A percentile compares a stretch with the other conserved stretches of the same genome.
Conservation (phyloP, 306 rosid genomes). For the Citrullus amarus region DNA sequence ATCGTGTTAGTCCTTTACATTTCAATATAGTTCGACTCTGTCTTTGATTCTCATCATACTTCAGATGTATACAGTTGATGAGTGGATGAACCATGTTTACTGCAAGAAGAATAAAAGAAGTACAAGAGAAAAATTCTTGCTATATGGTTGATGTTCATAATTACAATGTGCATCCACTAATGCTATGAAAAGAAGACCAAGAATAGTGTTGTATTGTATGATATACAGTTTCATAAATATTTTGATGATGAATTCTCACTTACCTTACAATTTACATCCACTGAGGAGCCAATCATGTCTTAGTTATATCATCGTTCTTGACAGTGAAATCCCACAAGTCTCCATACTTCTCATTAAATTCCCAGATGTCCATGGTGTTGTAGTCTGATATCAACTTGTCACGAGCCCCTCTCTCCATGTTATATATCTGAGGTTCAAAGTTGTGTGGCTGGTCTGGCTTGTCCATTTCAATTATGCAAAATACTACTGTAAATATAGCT, state of each 20-base stretch:
- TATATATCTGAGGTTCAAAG: slow-evolving; percentile 93
- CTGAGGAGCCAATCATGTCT: slow-evolving; percentile 25
- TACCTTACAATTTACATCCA: background rate
- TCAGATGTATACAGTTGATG: no score
- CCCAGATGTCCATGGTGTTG: slow-evolving; percentile 88
- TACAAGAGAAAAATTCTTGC: background rate
- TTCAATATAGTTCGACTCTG: no score
- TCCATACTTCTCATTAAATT: slow-evolving; percentile 80
- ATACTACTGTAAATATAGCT: slow-evolving; percentile 53
- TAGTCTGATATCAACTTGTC: slow-evolving; percentile 89
- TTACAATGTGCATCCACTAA: background rate
- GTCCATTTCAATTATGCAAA: slow-evolving; percentile 92
- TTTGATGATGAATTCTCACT: background rate
- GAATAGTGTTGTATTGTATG: slow-evolving; percentile 4
- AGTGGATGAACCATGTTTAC: background rate
- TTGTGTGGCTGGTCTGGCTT: slow-evolving; percentile 88
- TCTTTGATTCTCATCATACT: no score
- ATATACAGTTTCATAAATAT: background rate
- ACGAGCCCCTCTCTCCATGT: slow-evolving; percentile 83
- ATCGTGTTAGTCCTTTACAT: no score
- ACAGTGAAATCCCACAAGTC: slow-evolving; percentile 93
- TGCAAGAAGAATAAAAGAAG: background rate
- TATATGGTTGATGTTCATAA: background rate
- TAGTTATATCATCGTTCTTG: slow-evolving; percentile 40
- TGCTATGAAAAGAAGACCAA: no score